A percentile compares a stretch with the other conserved stretches of the same genome.
These are phyloP conservation scores for Colletotrichum incanum DNA, from an alignment of 2,329 filamentous ascomycete genomes.

Conservation along the genomic window DNA sequence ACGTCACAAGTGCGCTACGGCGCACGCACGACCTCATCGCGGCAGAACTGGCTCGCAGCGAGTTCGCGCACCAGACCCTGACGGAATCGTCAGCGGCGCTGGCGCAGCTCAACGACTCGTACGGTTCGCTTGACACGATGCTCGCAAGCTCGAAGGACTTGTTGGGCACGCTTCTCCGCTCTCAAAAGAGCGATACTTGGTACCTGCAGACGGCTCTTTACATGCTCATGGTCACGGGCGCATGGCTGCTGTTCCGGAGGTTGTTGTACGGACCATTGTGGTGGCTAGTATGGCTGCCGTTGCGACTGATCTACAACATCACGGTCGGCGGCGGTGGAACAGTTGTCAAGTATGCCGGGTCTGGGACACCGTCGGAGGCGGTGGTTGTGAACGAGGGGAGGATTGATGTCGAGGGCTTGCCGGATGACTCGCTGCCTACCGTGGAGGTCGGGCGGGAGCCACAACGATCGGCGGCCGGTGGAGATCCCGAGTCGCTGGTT, in stretches of 20 bases:
- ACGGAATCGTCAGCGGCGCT: constrained; percentile 88
- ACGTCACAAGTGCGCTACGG: constrained; percentile 87
- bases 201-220: constrained; percentile 94
- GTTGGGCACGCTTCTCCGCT: constrained; percentile 83
- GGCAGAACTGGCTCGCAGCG: constrained; percentile 85
- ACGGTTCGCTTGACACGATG: constrained; percentile 83
- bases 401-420: constrained; percentile 54
- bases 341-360: constrained; percentile 57
- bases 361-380: constrained; percentile 43
- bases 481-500: constrained; percentile 59
- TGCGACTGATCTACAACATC: constrained; percentile 77
- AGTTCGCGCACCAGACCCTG: constrained; percentile 92
- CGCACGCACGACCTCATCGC: constrained; percentile 91
- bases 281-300: constrained; percentile 89
- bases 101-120: constrained; percentile 84
- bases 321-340: constrained; percentile 69
- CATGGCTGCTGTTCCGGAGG: constrained; percentile 89
- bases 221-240: constrained; percentile 81
- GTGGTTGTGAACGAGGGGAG: constrained; percentile 49
- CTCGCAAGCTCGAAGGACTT: constrained; percentile 82
- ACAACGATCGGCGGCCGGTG: constrained; percentile 46
- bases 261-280: constrained; percentile 90
- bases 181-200: constrained; percentile 98
- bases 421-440: constrained; percentile 64
- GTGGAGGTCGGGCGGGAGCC: constrained; percentile 59